These are phyloP conservation scores for Paramyrothecium sp. DNA, from an alignment of 2,329 filamentous ascomycete genomes.

Conservation along the genomic window DNA sequence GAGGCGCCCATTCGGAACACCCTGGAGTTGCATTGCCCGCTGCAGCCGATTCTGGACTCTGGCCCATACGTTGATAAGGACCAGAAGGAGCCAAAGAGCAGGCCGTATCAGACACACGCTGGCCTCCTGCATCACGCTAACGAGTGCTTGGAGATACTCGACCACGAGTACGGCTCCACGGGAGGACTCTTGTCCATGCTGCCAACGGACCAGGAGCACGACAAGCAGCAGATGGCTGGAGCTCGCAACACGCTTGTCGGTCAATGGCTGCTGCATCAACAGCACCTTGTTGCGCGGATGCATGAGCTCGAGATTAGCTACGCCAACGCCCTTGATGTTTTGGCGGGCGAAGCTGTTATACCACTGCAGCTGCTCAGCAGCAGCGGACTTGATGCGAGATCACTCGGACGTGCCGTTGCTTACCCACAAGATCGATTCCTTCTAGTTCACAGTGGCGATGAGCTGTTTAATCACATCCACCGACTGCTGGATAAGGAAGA, in stretches of 20 bases:
- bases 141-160: slow-evolving; percentile 56
- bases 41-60: slow-evolving; percentile 25
- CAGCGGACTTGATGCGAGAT: slow-evolving; percentile 49
- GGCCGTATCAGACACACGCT: slow-evolving; percentile 45
- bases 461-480: slow-evolving; percentile 46
- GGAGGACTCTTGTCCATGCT: slow-evolving; percentile 57
- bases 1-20: slow-evolving; percentile 26
- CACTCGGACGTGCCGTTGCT: slow-evolving; percentile 48
- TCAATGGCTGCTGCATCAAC: slow-evolving; percentile 54
- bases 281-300: slow-evolving; percentile 51
- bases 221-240: slow-evolving; percentile 33
- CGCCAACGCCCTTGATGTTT: slow-evolving; percentile 47
- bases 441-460: slow-evolving; percentile 53
- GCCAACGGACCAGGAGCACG: slow-evolving; percentile 36
- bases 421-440: slow-evolving; percentile 56
- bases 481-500: slow-evolving; percentile 45
- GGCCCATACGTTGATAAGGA: slow-evolving; percentile 8
- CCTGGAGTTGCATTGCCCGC: slow-evolving; percentile 44
- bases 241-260: slow-evolving; percentile 54
- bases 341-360: slow-evolving; percentile 48
- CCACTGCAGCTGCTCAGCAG: slow-evolving; percentile 51
- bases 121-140: slow-evolving; percentile 57
- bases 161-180: slow-evolving; percentile 55
- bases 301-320: slow-evolving; percentile 57
- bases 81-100: slow-evolving; percentile 5